Conservation (phyloP, 345 rosid genomes). For the Reutealis trisperma region DNA sequence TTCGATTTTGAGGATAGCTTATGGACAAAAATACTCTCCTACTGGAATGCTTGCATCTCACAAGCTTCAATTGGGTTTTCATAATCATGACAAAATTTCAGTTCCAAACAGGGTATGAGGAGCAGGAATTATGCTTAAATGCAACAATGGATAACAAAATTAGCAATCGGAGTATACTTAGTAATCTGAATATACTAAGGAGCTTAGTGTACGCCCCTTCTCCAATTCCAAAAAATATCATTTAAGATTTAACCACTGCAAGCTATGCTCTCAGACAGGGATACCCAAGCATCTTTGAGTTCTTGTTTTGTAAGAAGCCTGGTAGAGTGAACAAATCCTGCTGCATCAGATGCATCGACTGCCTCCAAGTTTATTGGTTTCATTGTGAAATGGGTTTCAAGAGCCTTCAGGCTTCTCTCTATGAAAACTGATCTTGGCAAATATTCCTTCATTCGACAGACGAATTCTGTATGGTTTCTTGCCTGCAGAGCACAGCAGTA, state of each 20-base stretch:
- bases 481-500: constrained; percentile 41
- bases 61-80: background rate
- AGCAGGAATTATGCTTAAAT: constrained; percentile 2
- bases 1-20: too few relatives aligned
- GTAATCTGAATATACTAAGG: too few relatives aligned
- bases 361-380: constrained; percentile 30
- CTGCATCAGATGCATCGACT: constrained; percentile 7
- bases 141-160: background rate
- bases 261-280: background rate
- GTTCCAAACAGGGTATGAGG: background rate
- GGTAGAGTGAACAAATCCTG: constrained; percentile 38
- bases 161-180: too few relatives aligned
- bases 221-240: background rate
- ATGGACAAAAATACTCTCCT: background rate
- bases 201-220: background rate
- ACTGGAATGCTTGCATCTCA: background rate
- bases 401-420: constrained; percentile 50
- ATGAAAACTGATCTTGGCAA: constrained; percentile 60
- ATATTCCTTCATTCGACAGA: constrained; percentile 68
- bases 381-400: constrained; percentile 50
- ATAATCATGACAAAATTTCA: background rate
- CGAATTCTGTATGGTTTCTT: constrained; percentile 65
- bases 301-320: constrained; percentile 44
- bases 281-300: constrained; percentile 28
- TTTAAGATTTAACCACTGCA: background rate